A percentile compares a stretch with the other conserved stretches of the same genome.
Conservation (phyloP, 306 rosid genomes). For the Cyclanthera cordifolia region DNA sequence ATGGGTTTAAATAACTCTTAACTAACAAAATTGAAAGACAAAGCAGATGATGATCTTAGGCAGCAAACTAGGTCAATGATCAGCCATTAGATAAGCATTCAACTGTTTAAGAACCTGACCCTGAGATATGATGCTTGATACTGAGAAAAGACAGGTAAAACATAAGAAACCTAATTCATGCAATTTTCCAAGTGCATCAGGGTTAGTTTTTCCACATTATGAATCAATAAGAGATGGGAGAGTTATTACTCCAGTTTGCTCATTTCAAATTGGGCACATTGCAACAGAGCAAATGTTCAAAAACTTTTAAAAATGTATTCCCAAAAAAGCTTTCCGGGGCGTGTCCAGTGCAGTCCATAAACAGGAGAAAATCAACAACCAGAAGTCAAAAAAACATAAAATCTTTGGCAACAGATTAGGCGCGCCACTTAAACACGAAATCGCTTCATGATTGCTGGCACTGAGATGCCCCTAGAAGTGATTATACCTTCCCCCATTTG, state of each 20-base stretch:
- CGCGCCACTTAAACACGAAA: conserved; percentile 15
- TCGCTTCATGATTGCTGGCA: conserved; percentile 30
- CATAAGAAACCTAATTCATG: neutral
- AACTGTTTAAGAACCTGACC: neutral
- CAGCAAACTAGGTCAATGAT: neutral
- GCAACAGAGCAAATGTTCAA: neutral
- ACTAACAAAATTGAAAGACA: neutral
- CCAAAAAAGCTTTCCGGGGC: neutral
- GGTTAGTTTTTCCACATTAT: conserved; percentile 2
- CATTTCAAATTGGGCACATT: neutral
- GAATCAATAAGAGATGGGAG: neutral
- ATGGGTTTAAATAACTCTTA: neutral
- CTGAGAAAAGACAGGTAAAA: neutral
- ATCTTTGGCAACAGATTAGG: conserved; percentile 13
- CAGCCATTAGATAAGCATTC: neutral
- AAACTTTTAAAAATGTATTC: neutral
- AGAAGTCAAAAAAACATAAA: conserved; percentile 20
- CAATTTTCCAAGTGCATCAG: conserved; percentile 2
- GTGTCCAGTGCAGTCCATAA: conserved; percentile 1
- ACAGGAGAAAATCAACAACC: conserved; percentile 22
- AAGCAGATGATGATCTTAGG: neutral
- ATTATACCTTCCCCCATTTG: conserved; percentile 20
- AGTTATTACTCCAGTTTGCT: conserved; percentile 4
- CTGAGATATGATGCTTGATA: neutral
- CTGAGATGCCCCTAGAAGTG: conserved; percentile 22